Percentiles rank a stretch among this genome's conserved stretches.
Conservation (phyloP, 2,329 filamentous ascomycete genomes). For the Fusarium tanahbumbuense region DNA sequence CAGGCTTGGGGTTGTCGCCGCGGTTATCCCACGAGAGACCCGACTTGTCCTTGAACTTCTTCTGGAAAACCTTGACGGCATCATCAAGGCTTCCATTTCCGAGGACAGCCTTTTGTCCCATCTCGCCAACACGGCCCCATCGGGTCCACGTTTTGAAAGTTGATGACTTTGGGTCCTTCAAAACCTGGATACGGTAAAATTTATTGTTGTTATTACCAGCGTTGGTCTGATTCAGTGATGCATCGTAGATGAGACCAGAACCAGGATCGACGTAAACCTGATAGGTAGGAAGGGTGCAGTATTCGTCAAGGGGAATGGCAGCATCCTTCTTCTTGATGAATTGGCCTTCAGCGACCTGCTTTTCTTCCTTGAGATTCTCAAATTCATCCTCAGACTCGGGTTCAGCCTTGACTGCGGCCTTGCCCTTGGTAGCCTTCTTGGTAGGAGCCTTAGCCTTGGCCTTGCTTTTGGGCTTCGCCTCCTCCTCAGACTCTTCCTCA, state of each 20-base stretch:
- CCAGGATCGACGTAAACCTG: constrained; percentile 74
- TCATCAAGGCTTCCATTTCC: constrained; percentile 55
- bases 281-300: constrained; percentile 52
- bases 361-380: constrained; percentile 47
- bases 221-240: constrained; percentile 82
- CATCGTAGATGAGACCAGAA: constrained; percentile 77
- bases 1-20: constrained; percentile 66
- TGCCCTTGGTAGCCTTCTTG: constrained; percentile 42
- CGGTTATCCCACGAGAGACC: constrained; percentile 68
- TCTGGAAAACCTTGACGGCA: constrained; percentile 65
- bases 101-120: constrained; percentile 61
- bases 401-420: constrained; percentile 40
- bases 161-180: constrained; percentile 53
- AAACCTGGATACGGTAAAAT: constrained; percentile 79
- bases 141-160: constrained; percentile 75
- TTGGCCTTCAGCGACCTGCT: constrained; percentile 56
- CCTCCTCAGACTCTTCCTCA: constrained; percentile 48
- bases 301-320: constrained; percentile 64
- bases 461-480: constrained; percentile 36
- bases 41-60: constrained; percentile 72
- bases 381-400: constrained; percentile 39
- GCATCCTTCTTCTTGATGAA: constrained; percentile 60
- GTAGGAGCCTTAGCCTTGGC: constrained; percentile 13
- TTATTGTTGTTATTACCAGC: constrained; percentile 81
- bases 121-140: constrained; percentile 81